Percentiles rank a stretch among this genome's conserved stretches.
phyloP scores from a whole-genome alignment of 108 stramenopile species.

The Skeletonema tropicum region DNA sequence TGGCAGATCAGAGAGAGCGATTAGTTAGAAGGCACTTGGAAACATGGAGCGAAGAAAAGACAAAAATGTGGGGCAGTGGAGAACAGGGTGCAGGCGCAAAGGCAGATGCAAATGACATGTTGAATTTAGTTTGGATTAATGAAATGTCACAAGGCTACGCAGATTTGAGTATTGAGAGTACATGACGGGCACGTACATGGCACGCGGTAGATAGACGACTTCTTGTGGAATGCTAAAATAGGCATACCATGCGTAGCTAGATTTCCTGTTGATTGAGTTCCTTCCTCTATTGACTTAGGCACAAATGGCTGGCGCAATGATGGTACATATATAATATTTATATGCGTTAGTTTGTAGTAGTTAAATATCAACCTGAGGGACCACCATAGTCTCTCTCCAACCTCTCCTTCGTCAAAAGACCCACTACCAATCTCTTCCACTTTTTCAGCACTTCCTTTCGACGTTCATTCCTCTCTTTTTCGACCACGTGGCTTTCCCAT shows the following conservation, averaged over 20 bases:
- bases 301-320: no score
- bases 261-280: no score
- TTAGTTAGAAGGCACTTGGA: conserved; percentile 58
- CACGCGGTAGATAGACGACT: no score
- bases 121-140: conserved; percentile 45
- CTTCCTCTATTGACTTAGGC: no score
- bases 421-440: conserved; percentile 82
- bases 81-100: conserved; percentile 48
- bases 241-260: no score
- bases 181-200: conserved; percentile 21
- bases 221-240: no score
- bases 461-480: conserved; percentile 57
- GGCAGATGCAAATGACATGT: conserved; percentile 65
- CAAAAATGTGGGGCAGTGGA: conserved; percentile 60
- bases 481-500: conserved; percentile 58
- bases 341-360: no score
- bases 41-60: conserved; percentile 66
- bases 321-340: no score
- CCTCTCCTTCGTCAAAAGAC: conserved; percentile 73
- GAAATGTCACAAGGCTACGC: conserved; percentile 41
- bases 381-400: conserved; percentile 74
- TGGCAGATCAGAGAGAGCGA: conserved; percentile 48
- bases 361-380: not conserved
- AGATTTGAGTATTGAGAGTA: conserved; percentile 40
- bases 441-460: conserved; percentile 48